Evolutionary conservation across 2,329 filamentous ascomycete species (phyloP).

Genomic region (Botrytis pseudocinerea): DNA sequence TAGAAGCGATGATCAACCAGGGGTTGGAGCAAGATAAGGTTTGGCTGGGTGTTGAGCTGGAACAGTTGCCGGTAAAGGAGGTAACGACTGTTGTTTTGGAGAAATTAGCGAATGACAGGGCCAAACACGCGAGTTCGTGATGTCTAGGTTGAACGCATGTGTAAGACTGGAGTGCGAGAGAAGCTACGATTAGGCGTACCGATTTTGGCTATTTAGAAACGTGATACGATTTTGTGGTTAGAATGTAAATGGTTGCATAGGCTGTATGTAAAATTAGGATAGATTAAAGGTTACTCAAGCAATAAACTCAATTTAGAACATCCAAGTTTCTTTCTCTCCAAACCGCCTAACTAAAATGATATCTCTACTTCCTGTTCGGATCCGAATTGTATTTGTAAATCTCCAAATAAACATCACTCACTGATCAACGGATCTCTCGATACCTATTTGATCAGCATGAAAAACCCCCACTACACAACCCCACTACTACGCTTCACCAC

Average conservation of each 20-base stretch:
- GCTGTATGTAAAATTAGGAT: not conserved
- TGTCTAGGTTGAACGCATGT: not conserved
- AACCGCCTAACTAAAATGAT: not conserved
- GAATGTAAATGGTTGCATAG: not conserved
- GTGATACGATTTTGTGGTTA: not conserved
- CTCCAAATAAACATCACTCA: not conserved
- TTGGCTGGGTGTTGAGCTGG: slow-evolving; percentile 59
- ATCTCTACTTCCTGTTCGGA: too few relatives aligned
- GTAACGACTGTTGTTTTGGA: slow-evolving; percentile 55
- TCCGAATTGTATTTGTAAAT: not conserved
- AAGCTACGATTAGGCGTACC: not conserved
- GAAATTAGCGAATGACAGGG: slow-evolving; percentile 24
- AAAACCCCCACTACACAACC: not conserved
- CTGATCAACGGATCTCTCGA: not conserved
- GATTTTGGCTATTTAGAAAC: not conserved
- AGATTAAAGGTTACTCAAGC: not conserved
- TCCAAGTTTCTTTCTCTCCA: not conserved
- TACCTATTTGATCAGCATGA: not conserved
- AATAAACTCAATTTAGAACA: not conserved
- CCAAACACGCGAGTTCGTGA: not conserved
- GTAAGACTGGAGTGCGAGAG: too few relatives aligned
- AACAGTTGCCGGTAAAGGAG: slow-evolving; percentile 55
- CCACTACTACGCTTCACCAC: slow-evolving; percentile 5
- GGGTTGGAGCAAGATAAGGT: slow-evolving; percentile 38
- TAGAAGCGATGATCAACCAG: slow-evolving; percentile 40